Base-by-base conservation (phyloP, 1,284 basidiomycete species). In the Coniferiporia sulphurascens region DNA sequence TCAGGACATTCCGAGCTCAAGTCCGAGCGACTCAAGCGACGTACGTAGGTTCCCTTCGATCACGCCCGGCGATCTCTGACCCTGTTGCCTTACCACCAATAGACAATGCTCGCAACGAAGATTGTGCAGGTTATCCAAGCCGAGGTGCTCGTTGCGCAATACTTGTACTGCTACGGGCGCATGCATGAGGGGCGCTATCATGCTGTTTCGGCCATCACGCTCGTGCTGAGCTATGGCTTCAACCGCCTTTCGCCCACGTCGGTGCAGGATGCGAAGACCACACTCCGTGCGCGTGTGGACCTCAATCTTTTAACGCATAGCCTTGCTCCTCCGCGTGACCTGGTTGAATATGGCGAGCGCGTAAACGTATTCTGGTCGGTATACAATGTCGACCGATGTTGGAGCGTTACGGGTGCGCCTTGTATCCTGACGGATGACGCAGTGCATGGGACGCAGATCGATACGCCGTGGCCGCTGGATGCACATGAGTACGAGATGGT, bases 301-400 rank as follows among this genome's bases (percentile, higher is more conserved):
- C 41, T 56, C 35, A 35, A 32, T 41, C 21, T 38, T 3, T n/a
- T 52, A 7, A 19, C 49, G 5, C 49, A 46, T 22, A 48, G 32
- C 13, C 32, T 58, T 15, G 38, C 74, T 1, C 68, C 70, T 0
- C 70, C 76, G 0, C 59, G 64, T n/a, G 75, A 79, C 60, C 63
- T 63, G 7, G 68, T 83, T 35, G 79, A 82, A 59, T 81, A 84
- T 51, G 84, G 81, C 56, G 85, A 88, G 66, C 76, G 84, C 43
- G 82, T 86, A 52, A 71, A 82, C 45, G 78, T 84, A 0, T 89
- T 89, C 63, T 89, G 87, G 87, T 80, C 84, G 63, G 84, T 85
- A 9, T 89, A 83, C 68, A 78, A 81, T 61, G 70, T 89, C 62
- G 87, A 89, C 68, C 78, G 82, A 32, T 72, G 70, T 56, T 87